Conservation (phyloP, 1,284 basidiomycete genomes). For the Moesziomyces aphidis region DNA sequence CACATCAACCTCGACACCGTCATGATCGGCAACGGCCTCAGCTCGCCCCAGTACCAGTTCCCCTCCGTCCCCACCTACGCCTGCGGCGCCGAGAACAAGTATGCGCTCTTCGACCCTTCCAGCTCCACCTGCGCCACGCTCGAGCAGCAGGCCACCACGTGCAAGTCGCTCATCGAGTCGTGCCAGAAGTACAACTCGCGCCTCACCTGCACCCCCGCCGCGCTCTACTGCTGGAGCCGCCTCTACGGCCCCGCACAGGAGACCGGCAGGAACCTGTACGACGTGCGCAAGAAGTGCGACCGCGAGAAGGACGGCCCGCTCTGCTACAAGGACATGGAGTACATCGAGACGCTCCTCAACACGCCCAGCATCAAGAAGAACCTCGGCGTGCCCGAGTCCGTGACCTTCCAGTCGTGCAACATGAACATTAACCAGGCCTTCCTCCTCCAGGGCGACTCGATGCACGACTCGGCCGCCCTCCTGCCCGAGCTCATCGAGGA, state of each 20-base stretch:
- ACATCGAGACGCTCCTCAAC: conserved; percentile 65
- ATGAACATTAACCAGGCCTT: conserved; percentile 76
- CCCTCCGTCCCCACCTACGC: conserved; percentile 79
- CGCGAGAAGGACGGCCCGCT: conserved; percentile 74
- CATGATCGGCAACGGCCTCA: conserved; percentile 67
- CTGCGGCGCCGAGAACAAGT: conserved; percentile 72
- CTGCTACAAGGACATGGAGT: conserved; percentile 75
- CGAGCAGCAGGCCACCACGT: conserved; percentile 76
- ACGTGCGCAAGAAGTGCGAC: conserved; percentile 82
- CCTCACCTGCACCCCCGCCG: conserved; percentile 73
- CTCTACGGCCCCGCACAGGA: conserved; percentile 72
- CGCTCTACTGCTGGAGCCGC: conserved; percentile 70
- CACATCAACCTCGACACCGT: conserved; percentile 64
- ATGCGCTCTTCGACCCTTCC: conserved; percentile 78
- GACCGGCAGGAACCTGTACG: conserved; percentile 75
- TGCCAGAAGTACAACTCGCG: conserved; percentile 65
- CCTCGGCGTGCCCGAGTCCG: conserved; percentile 76
- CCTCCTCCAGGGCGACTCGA: conserved; percentile 79
- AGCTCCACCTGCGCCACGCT: conserved; percentile 77
- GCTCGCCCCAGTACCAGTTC: conserved; percentile 67
- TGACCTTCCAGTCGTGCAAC: conserved; percentile 74
- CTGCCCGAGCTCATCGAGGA: conserved; percentile 80
- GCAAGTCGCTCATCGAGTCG: conserved; percentile 73
- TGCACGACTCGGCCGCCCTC: conserved; percentile 80
- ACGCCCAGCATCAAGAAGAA: conserved; percentile 76